Percentiles rank a stretch among this genome's conserved stretches.
phyloP scores from a whole-genome alignment of 257 asterid genomes.

The Scutellaria galericulata region DNA sequence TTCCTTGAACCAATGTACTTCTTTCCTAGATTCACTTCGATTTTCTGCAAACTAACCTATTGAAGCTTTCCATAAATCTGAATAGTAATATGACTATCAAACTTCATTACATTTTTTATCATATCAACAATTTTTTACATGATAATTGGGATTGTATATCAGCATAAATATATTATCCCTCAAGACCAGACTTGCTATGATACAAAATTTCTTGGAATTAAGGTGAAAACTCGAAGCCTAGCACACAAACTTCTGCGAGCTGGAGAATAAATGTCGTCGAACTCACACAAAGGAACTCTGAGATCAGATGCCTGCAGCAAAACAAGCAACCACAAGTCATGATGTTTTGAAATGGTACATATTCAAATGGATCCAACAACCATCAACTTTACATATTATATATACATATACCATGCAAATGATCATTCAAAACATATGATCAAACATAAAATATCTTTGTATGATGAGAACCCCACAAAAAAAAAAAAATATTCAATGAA shows the following conservation, averaged over 20 bases:
- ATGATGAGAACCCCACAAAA: neutral
- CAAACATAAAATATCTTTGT: neutral
- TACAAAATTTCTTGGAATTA: slow-evolving; percentile 30
- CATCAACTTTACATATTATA: too few relatives aligned
- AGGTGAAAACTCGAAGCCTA: slow-evolving; percentile 24
- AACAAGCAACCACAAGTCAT: slow-evolving; percentile 9
- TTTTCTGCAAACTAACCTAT: neutral
- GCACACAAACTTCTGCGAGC: slow-evolving; percentile 2
- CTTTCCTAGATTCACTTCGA: neutral
- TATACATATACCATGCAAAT: neutral
- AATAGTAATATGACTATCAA: neutral
- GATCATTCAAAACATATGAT: neutral
- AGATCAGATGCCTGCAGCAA: slow-evolving; percentile 34
- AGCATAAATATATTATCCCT: neutral
- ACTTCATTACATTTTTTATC: neutral
- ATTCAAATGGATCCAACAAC: too few relatives aligned
- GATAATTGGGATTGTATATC: neutral
- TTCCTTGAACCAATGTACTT: too few relatives aligned
- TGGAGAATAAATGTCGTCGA: slow-evolving; percentile 12
- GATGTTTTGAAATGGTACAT: too few relatives aligned
- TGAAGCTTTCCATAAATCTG: slow-evolving; percentile 8
- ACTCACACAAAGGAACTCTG: neutral
- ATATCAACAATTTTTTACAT: neutral
- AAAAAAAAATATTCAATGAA: neutral
- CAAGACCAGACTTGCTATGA: neutral